Evolutionary conservation across 2,329 filamentous ascomycete genomes (phyloP).

Genomic region (Aspergillus sp.): DNA sequence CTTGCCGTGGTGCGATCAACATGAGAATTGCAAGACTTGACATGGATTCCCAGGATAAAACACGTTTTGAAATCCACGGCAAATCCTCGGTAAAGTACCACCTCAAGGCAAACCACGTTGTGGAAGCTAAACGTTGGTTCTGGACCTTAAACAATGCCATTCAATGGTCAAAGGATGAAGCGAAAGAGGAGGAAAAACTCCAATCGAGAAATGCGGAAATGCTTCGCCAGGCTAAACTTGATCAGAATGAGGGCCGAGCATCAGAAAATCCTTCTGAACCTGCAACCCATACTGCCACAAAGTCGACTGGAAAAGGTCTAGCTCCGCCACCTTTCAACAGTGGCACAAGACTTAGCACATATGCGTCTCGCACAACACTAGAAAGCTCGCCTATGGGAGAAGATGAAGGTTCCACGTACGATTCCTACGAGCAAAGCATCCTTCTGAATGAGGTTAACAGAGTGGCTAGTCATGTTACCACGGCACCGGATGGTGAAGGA

Average conservation of each 20-base stretch:
- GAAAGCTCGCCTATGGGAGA: constrained; percentile 46
- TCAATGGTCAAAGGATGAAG: constrained; percentile 96
- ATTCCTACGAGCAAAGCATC: constrained; percentile 54
- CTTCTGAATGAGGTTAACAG: constrained; percentile 46
- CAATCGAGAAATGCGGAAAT: constrained; percentile 70
- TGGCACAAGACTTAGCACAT: constrained; percentile 45
- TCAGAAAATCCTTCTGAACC: constrained; percentile 40
- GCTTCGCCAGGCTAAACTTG: constrained; percentile 72
- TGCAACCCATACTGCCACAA: constrained; percentile 21
- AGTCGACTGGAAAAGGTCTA: constrained; percentile 32
- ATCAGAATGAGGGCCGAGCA: constrained; percentile 57
- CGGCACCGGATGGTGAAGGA: constrained; percentile 55
- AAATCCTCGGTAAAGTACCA: constrained; percentile 99
- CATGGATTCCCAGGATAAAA: constrained; percentile 97
- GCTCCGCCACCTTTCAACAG: constrained; percentile 31
- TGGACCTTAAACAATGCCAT: constrained; percentile 99
- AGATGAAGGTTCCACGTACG: constrained; percentile 50
- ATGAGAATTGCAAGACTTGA: constrained; percentile 93
- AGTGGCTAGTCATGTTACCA: constrained; percentile 45
- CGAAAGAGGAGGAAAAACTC: constrained; percentile 79
- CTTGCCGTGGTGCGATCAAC: constrained; percentile 95
- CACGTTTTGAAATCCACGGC: constrained; percentile 93
- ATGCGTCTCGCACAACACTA: constrained; percentile 42
- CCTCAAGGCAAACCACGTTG: constrained; percentile 94
- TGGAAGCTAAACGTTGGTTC: constrained; percentile 98